phyloP scores from a whole-genome alignment of 2,329 filamentous ascomycete species.

The Colletotrichum sojae region DNA sequence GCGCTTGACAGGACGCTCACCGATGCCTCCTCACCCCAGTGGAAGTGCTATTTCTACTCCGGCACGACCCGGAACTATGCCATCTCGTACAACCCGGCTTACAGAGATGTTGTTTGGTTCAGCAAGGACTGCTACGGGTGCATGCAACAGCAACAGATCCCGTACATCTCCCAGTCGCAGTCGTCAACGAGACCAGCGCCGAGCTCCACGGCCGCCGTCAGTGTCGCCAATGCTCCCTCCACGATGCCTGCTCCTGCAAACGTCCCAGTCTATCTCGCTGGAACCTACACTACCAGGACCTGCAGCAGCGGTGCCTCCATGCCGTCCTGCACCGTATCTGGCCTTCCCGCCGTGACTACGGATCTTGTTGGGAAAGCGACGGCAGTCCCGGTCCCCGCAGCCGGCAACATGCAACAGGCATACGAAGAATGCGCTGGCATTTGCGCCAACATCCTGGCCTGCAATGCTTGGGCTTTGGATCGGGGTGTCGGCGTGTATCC shows the following conservation, averaged over 20 bases:
- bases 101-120: conserved; percentile 1
- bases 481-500: conserved; percentile 8
- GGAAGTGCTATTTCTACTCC: conserved; percentile 6
- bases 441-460: conserved; percentile 14
- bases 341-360: conserved; percentile 4
- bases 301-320: conserved; percentile 1
- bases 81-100: conserved; percentile 2
- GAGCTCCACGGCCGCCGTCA: not conserved
- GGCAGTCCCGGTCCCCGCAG: not conserved
- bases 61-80: not conserved
- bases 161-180: not conserved
- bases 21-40: not conserved
- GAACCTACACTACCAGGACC: conserved; percentile 4
- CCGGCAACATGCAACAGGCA: conserved; percentile 8
- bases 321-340: conserved; percentile 14
- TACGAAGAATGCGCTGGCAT: conserved; percentile 16
- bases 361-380: conserved; percentile 5
- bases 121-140: not conserved
- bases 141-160: not conserved
- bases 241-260: not conserved
- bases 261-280: not conserved
- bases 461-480: conserved; percentile 17
- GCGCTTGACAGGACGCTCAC: conserved; percentile 2
- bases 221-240: not conserved
- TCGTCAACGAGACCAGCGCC: not conserved